These are phyloP conservation scores for Sphagnum contortum DNA, from an alignment of 225 moss, liverwort and hornwort genomes.

Conservation along the genomic window DNA sequence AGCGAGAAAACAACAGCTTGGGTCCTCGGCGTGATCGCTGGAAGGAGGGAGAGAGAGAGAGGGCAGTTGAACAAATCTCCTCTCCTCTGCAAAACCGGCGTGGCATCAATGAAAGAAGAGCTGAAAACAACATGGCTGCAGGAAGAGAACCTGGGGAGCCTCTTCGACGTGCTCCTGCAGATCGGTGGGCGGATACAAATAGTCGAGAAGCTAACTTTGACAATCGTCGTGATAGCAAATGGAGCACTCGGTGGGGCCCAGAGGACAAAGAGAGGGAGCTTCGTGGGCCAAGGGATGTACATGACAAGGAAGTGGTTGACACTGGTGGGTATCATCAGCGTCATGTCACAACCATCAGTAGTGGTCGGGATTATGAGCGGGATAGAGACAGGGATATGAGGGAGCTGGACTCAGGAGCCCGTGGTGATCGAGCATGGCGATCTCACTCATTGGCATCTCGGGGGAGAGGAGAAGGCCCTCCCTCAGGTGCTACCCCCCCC, in stretches of 20 bases:
- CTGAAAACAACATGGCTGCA: slow-evolving; percentile 30
- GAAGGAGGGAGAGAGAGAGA: slow-evolving; percentile 65
- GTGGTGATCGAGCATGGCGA: slow-evolving; percentile 61
- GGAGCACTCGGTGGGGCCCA: slow-evolving; percentile 64
- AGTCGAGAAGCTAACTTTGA: slow-evolving; percentile 62
- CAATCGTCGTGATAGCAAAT: slow-evolving; percentile 54
- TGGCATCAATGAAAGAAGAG: slow-evolving; percentile 41
- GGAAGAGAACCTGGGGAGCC: slow-evolving; percentile 43
- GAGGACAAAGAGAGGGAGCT: slow-evolving; percentile 65
- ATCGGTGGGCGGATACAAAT: slow-evolving; percentile 53
- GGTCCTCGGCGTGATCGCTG: slow-evolving; percentile 59
- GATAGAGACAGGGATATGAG: slow-evolving; percentile 33
- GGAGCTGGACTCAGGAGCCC: slow-evolving; percentile 8
- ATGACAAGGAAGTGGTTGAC: slow-evolving; percentile 49
- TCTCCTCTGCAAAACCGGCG: slow-evolving; percentile 35
- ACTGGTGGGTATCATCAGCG: slow-evolving; percentile 34
- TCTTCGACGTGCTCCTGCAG: slow-evolving; percentile 32
- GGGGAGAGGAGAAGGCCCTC: slow-evolving; percentile 70
- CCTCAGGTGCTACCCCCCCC: slow-evolving; percentile 56
- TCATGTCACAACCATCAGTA: slow-evolving; percentile 22
- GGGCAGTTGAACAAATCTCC: slow-evolving; percentile 31
- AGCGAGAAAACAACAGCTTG: slow-evolving; percentile 48
- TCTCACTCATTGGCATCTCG: slow-evolving; percentile 58
- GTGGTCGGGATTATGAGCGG: slow-evolving; percentile 29
- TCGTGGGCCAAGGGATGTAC: slow-evolving; percentile 28